Conservation (phyloP, 1,284 basidiomycete genomes). For the Apiotrichum gamsii region DNA sequence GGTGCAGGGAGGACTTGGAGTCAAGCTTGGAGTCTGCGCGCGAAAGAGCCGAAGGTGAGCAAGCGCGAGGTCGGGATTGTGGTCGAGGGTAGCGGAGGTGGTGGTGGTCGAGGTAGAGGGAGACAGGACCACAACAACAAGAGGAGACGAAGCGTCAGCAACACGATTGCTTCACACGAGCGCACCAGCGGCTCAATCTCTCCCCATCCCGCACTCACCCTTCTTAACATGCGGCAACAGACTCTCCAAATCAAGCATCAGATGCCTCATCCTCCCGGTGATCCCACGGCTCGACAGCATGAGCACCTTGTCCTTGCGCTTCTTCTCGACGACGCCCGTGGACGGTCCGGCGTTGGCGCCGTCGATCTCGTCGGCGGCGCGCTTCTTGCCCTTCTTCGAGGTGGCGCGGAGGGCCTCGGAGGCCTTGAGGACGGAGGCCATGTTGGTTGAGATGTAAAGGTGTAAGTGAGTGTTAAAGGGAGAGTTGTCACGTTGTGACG, state of each 20-base stretch:
- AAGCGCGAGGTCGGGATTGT: neutral
- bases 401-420: conserved; percentile 11
- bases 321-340: conserved; percentile 24
- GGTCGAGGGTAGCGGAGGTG: neutral
- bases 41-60: neutral
- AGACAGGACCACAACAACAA: neutral
- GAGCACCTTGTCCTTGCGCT: conserved; percentile 63
- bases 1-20: conserved; percentile 88
- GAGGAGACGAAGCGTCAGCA: conserved; percentile 1
- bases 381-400: conserved; percentile 17
- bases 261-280: conserved; percentile 92
- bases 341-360: conserved; percentile 4
- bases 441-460: conserved; percentile 4
- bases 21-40: conserved; percentile 85
- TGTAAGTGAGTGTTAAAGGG: no score
- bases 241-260: conserved; percentile 90
- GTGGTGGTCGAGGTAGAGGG: no score
- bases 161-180: no score
- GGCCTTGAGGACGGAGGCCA: conserved; percentile 20
- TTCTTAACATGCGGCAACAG: conserved; percentile 95
- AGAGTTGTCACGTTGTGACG: no score
- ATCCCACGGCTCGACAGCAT: conserved; percentile 90
- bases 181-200: neutral
- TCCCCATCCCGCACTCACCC: conserved; percentile 53
- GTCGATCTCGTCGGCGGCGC: conserved; percentile 9